A percentile compares a stretch with the other conserved stretches of the same genome.
Evolutionary conservation across 495 filamentous ascomycete genomes (phyloP).

Genomic region (Clavariopsis aquatica): DNA sequence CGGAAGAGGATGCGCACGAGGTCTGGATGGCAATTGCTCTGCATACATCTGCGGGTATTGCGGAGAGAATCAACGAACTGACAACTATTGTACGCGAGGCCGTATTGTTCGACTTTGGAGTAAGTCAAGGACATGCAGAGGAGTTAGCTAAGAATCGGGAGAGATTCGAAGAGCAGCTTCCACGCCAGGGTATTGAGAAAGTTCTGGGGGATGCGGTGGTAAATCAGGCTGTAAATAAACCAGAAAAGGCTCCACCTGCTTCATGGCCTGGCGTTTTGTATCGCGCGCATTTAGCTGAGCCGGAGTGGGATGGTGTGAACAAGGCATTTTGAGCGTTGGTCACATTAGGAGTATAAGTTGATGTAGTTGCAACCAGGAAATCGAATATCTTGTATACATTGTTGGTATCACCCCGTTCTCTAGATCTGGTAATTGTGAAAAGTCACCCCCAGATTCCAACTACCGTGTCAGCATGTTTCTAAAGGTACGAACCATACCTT

Average conservation of each 20-base stretch:
- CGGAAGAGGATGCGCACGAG: slow-evolving; percentile 44
- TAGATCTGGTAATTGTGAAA: too few relatives aligned
- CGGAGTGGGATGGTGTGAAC: slow-evolving; percentile 48
- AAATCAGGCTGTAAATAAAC: slow-evolving; percentile 45
- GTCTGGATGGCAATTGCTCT: slow-evolving; percentile 52
- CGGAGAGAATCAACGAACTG: slow-evolving; percentile 48
- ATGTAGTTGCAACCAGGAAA: too few relatives aligned
- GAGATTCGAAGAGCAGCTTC: slow-evolving; percentile 41
- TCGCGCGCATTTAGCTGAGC: slow-evolving; percentile 30
- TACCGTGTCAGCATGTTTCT: neutral
- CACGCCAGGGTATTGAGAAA: slow-evolving; percentile 50
- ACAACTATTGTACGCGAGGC: slow-evolving; percentile 46
- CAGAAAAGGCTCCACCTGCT: slow-evolving; percentile 47
- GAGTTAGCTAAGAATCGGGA: slow-evolving; percentile 12
- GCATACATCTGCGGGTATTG: slow-evolving; percentile 51
- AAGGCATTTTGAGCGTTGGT: slow-evolving; percentile 44
- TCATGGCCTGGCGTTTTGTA: slow-evolving; percentile 44
- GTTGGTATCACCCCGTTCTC: too few relatives aligned
- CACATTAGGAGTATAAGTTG: too few relatives aligned
- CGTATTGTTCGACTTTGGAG: slow-evolving; percentile 49
- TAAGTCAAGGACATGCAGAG: slow-evolving; percentile 10
- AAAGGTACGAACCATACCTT: neutral
- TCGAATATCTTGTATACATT: too few relatives aligned
- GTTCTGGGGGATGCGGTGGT: slow-evolving; percentile 52
- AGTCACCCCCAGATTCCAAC: too few relatives aligned